Evolutionary conservation across 345 rosid species (phyloP).

Genomic region (Salix viminalis): DNA sequence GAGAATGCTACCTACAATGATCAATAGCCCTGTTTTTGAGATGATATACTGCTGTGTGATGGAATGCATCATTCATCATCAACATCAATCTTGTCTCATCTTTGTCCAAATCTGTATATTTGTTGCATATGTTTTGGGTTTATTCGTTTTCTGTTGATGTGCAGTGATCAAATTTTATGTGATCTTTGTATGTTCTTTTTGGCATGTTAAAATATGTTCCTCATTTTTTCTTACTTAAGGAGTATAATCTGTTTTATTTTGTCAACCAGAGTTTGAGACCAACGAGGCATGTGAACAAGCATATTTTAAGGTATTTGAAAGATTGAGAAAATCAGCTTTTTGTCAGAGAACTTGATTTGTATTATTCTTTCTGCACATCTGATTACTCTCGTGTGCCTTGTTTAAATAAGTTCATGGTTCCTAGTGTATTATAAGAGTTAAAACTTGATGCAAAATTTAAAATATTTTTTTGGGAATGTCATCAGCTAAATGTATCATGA

Average conservation of each 20-base stretch:
- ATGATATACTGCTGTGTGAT: neutral
- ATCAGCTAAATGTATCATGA: no score
- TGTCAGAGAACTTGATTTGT: neutral
- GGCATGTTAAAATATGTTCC: neutral
- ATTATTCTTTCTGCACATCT: neutral
- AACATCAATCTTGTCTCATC: neutral
- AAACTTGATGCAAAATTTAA: neutral
- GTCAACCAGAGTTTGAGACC: conserved; percentile 65
- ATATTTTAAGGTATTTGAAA: conserved; percentile 61
- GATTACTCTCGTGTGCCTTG: neutral
- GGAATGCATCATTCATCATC: neutral
- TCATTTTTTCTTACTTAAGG: no score
- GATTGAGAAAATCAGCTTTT: neutral
- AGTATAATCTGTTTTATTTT: neutral
- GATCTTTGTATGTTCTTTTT: neutral
- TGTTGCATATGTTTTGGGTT: neutral
- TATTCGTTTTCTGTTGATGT: neutral
- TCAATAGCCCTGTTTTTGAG: neutral
- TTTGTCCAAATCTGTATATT: neutral
- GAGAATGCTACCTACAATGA: neutral
- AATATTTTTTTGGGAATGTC: no score
- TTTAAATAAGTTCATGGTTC: neutral
- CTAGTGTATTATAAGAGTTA: neutral
- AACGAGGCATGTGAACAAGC: conserved; percentile 81
- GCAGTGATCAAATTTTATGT: neutral